A percentile compares a stretch with the other conserved stretches of the same genome.
Evolutionary conservation across 768 basidiomycete species (phyloP).

Genomic region (Russula olivacea): DNA sequence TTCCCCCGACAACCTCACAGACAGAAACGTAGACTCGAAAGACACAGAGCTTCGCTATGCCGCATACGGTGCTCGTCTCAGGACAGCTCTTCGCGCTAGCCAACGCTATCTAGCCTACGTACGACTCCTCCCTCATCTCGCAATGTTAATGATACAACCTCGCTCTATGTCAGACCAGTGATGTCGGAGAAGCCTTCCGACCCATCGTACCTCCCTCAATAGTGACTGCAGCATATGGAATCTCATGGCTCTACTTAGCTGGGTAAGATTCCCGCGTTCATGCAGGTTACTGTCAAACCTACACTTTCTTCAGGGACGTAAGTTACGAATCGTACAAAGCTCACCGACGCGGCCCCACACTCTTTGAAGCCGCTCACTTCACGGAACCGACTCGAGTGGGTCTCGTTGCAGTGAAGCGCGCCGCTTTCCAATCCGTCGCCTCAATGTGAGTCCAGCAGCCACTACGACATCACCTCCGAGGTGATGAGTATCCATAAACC

Average conservation of each 20-base stretch:
- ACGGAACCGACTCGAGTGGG: constrained; percentile 63
- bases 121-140: constrained; percentile 25
- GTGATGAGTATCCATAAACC: background rate
- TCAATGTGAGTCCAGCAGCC: constrained; percentile 53
- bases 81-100: constrained; percentile 66
- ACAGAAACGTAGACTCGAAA: constrained; percentile 56
- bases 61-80: constrained; percentile 72
- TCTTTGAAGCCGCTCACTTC: constrained; percentile 60
- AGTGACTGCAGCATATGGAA: constrained; percentile 72
- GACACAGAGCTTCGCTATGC: constrained; percentile 66
- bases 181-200: constrained; percentile 78
- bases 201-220: constrained; percentile 67
- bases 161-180: constrained; percentile 52
- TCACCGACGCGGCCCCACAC: constrained; percentile 57
- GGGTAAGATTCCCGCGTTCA: constrained; percentile 39
- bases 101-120: constrained; percentile 76
- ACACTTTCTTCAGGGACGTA: constrained; percentile 46
- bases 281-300: background rate
- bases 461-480: constrained; percentile 1
- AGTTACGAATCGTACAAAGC: constrained; percentile 79
- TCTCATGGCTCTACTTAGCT: constrained; percentile 75
- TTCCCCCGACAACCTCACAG: constrained; percentile 53
- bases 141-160: constrained; percentile 25
- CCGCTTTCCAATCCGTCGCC: constrained; percentile 74
- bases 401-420: constrained; percentile 70